These are phyloP conservation scores for Candida maltosa DNA, from an alignment of 805 yeast species.

Conservation along the genomic window DNA sequence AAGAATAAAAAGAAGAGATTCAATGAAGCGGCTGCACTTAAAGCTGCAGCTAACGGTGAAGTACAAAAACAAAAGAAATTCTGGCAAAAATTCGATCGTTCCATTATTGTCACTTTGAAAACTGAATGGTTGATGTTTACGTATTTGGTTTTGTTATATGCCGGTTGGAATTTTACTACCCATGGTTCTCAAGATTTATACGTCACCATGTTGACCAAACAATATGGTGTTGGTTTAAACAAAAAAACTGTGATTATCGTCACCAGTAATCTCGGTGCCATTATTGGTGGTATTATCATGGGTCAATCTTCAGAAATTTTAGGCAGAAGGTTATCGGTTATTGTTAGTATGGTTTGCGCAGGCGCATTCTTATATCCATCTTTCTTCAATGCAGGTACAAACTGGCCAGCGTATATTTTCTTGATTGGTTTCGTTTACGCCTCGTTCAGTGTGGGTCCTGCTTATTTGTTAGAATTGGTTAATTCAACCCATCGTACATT, in stretches of 20 bases:
- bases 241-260: conserved; percentile 36
- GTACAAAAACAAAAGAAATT: conserved; percentile 19
- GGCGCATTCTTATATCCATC: conserved; percentile 42
- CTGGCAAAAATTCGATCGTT: conserved; percentile 4
- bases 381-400: conserved; percentile 21
- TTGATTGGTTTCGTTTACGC: conserved; percentile 66
- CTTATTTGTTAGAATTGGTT: conserved; percentile 58
- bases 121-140: conserved; percentile 59
- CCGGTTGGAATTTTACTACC: conserved; percentile 39
- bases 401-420: conserved; percentile 40
- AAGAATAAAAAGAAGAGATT: conserved; percentile 9
- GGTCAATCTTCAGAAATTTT: conserved; percentile 35
- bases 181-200: conserved; percentile 43
- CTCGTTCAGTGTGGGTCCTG: conserved; percentile 66
- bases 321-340: conserved; percentile 35
- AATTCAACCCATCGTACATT: conserved; percentile 63
- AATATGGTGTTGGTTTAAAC: conserved; percentile 28
- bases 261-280: conserved; percentile 42
- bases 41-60: conserved; percentile 20
- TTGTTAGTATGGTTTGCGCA: conserved; percentile 29
- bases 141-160: conserved; percentile 50
- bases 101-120: conserved; percentile 18
- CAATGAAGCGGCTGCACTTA: no score
- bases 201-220: conserved; percentile 36
- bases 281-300: conserved; percentile 43